These are phyloP conservation scores for Cryptococcus deneoformans DNA, from an alignment of 1,284 basidiomycete species.

Conservation along the genomic window DNA sequence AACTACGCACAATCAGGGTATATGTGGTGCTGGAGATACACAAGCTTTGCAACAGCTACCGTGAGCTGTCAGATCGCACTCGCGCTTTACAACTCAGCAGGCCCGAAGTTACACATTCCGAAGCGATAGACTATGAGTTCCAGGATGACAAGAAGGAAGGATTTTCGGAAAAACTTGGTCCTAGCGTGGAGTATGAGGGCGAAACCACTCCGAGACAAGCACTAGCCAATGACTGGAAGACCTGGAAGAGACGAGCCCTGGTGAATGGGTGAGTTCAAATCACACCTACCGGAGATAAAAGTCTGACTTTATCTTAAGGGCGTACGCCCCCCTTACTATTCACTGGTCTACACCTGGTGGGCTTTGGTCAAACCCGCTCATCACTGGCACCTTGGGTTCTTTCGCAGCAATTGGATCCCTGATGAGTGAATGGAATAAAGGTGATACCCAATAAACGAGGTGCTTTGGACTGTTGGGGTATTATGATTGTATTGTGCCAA, in stretches of 20 bases:
- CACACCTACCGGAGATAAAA: not conserved
- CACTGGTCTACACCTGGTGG: slow-evolving; percentile 46
- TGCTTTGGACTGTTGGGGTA: not conserved
- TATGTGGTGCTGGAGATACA: slow-evolving; percentile 40
- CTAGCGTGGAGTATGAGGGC: no score
- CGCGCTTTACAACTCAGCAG: slow-evolving; percentile 18
- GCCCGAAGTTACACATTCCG: slow-evolving; percentile 13
- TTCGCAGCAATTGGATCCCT: slow-evolving; percentile 28
- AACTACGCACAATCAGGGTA: slow-evolving; percentile 14
- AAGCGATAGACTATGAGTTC: slow-evolving; percentile 40
- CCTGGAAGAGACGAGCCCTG: slow-evolving; percentile 30
- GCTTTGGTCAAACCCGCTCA: slow-evolving; percentile 40
- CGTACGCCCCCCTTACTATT: slow-evolving; percentile 42
- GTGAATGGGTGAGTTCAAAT: slow-evolving; percentile 31
- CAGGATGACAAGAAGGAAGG: slow-evolving; percentile 11
- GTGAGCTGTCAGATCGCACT: slow-evolving; percentile 20
- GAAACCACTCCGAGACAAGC: not conserved
- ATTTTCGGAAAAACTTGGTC: slow-evolving; percentile 2
- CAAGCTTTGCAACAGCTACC: slow-evolving; percentile 27
- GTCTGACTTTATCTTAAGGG: slow-evolving; percentile 23
- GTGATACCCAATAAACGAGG: not conserved
- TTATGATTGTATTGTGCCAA: not conserved
- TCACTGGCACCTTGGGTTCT: slow-evolving; percentile 33
- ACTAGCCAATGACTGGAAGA: slow-evolving; percentile 29
- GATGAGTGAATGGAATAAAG: slow-evolving; percentile 18